Evolutionary conservation across 148 eudicot species (phyloP), one percentile per base, ranked within the genome.

Genomic region (Rhododendron kiyosumense): DNA sequence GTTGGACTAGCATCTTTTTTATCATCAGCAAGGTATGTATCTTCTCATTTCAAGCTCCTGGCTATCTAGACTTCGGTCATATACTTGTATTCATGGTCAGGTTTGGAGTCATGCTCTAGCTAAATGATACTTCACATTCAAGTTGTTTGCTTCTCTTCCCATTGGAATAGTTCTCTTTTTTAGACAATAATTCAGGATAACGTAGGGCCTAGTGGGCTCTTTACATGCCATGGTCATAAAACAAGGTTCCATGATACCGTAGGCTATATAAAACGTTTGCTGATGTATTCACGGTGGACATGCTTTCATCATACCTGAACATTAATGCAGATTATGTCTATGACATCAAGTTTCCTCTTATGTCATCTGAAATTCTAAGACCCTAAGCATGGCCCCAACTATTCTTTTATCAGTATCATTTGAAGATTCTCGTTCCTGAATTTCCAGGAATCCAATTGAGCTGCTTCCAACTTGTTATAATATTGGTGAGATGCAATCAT

Each of bases 1-100:
- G 86, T 85, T 81, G 93, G 91, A 83, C 88, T 94, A 46, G 85
- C 85, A 32, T 88, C 92, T 54, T 90, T 95, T 86, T 88, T 95
- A 67, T 89, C 92, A 82, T 90, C 94, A 59, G 92, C 94, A 78
- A 92, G 93, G 98, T 94, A 81, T 83, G 30, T 22, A 28, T 83
- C 63, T 28, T 13, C 43, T 20, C 36, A 57, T 45, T 46, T 36
- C 20, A 41, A 11, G 54, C 41, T 84, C 18, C 43, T 36, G 22
- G 76, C 34, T 49, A 18, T 51, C 26, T 63, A 14, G n/a, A 41
- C 5, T 38, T 24, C 20, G 43, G 45, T 45, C 20, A 76, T 26
- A 20, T 78, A 38, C 20, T 52, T 34, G 34, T 13, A 28, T 73
- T 74, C 13, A 30, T 52, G 74, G 79, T 84, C 80, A 41, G 13